Evolutionary conservation across 2,329 filamentous ascomycete species (phyloP).

Genomic region (Aspergillus caelatus): DNA sequence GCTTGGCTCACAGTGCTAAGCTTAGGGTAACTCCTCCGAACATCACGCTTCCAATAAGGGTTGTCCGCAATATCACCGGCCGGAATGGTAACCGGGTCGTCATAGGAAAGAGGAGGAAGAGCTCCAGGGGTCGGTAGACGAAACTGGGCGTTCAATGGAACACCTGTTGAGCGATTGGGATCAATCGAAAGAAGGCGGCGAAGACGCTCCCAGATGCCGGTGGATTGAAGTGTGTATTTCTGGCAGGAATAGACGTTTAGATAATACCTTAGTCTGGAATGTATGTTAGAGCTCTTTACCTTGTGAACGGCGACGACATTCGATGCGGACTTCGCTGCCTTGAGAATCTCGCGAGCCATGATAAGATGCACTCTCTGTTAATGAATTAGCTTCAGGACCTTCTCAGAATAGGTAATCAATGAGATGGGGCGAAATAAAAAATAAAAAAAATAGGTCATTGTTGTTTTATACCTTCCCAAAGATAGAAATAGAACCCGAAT

Average conservation of each 20-base stretch:
- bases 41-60: conserved; percentile 94
- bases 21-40: conserved; percentile 77
- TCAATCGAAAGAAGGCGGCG: conserved; percentile 80
- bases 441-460: neutral
- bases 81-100: conserved; percentile 82
- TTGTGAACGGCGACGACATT: conserved; percentile 41
- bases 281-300: conserved; percentile 27
- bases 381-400: conserved; percentile 9
- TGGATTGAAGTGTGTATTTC: conserved; percentile 96
- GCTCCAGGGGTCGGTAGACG: conserved; percentile 81
- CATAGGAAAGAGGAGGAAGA: conserved; percentile 70
- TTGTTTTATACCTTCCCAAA: neutral
- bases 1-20: conserved; percentile 79
- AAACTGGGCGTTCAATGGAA: conserved; percentile 91
- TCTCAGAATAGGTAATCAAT: neutral
- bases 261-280: neutral
- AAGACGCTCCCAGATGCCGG: conserved; percentile 82
- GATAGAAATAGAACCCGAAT: neutral
- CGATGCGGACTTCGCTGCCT: conserved; percentile 43
- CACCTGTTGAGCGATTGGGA: conserved; percentile 82
- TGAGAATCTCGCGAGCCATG: conserved; percentile 41
- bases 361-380: conserved; percentile 28
- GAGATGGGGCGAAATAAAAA: too few relatives aligned
- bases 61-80: conserved; percentile 88
- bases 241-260: conserved; percentile 41